Conservation (phyloP, 225 moss, liverwort and hornwort genomes). For the Physcomitrellopsis africana region DNA sequence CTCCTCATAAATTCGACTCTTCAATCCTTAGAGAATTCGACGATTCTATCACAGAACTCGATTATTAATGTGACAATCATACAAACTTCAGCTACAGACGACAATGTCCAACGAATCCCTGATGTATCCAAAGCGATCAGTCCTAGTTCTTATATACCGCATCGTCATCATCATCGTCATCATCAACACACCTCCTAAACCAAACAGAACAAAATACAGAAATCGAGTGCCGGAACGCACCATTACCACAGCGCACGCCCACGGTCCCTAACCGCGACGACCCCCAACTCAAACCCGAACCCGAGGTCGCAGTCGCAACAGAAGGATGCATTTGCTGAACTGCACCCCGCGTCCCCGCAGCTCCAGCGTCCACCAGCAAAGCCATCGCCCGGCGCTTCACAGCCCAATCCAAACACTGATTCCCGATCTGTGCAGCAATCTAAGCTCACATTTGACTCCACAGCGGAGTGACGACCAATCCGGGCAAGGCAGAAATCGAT, state of each 20-base stretch:
- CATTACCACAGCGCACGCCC: constrained; percentile 3
- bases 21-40: not conserved
- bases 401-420: not conserved
- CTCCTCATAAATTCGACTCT: not conserved
- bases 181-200: not conserved
- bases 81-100: not conserved
- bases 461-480: not conserved
- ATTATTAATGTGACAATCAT: no score
- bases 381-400: constrained; percentile 23
- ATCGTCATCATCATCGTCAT: not conserved
- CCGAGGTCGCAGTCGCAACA: not conserved
- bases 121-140: not conserved
- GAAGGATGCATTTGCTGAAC: not conserved
- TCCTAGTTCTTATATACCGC: not conserved
- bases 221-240: not conserved
- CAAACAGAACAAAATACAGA: not conserved
- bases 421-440: not conserved
- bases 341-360: constrained; percentile 22
- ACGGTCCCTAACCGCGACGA: constrained; percentile 6
- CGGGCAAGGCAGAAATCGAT: not conserved
- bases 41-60: not conserved
- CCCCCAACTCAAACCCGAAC: not conserved
- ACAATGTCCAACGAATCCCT: not conserved
- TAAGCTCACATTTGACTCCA: not conserved
- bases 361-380: constrained; percentile 32